Base-by-base conservation (phyloP, 495 filamentous ascomycete genomes). In the Neurospora africana region DNA sequence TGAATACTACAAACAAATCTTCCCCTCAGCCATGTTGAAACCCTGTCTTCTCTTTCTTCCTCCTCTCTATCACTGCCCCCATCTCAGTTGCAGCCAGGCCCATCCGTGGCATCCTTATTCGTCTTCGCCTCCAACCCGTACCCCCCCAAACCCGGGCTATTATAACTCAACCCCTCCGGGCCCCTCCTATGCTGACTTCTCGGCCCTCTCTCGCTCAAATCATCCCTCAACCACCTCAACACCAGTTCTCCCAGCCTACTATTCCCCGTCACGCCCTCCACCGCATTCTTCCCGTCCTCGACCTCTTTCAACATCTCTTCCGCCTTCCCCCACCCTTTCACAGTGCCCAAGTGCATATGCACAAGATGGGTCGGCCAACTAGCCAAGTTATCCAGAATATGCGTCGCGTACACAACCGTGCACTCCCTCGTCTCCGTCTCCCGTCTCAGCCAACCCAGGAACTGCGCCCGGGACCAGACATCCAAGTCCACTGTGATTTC, bases 401-500 rank as follows among this genome's bases (percentile, higher is more conserved):
- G 95, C 23, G 95, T 98, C 33, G 95, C 95, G 81, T 99, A 99
- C 35, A 98, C 94, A 75, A 99, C 91, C 3, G 95, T 97, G 78
- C 93, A 97, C 11, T 87, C 81, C 68, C 96, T 83, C 8, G 76
- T 82, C 83, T 94, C 91, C 0, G 95, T 98, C 86, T 99, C 95
- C 27, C 85, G 85, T 78, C 93, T 92, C 77, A 99, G 78, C 79
- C 93, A 99, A 3, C 83, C 81, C n/a, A 99, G 84, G 79, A 99
- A 99, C 75, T 93, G 90, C 72, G 87, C 87, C 15, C 95, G 85
- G 38, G 87, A 91, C 72, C 98, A 85, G 36, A 99, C 84, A 76
- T 99, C 95, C 73, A 99, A 79, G 80, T 99, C 95, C 5, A 99
- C 96, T 3, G 95, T 99, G 75, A 99, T 95, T 83, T 99, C 95